These are phyloP conservation scores for Thymus mandschuricus DNA, from an alignment of 257 asterid genomes.

Conservation along the genomic window DNA sequence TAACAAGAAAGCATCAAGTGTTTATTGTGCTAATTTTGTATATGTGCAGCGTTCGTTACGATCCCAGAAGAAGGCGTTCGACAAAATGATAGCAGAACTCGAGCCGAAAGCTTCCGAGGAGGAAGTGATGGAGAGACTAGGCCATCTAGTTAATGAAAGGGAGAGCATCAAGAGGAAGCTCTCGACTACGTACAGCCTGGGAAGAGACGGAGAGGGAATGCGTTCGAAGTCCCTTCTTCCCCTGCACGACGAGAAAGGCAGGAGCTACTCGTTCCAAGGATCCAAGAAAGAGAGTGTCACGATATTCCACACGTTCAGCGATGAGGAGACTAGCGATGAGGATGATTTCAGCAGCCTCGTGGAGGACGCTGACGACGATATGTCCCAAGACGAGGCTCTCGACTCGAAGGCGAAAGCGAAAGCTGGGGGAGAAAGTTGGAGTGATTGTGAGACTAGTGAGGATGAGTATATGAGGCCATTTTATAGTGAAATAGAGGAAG, in stretches of 20 bases:
- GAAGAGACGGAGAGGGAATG: conserved; percentile 55
- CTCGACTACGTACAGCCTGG: conserved; percentile 79
- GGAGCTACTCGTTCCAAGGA: conserved; percentile 69
- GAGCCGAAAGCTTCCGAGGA: conserved; percentile 63
- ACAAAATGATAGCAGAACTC: conserved; percentile 70
- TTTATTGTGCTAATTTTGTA: neutral
- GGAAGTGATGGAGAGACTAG: conserved; percentile 56
- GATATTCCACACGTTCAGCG: conserved; percentile 51
- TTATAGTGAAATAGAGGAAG: conserved; percentile 44
- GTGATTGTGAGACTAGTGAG: conserved; percentile 45
- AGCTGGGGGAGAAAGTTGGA: conserved; percentile 42
- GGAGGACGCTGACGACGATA: conserved; percentile 26
- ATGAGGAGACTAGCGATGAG: conserved; percentile 34
- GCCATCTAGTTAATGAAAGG: conserved; percentile 66
- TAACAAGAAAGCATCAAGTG: neutral
- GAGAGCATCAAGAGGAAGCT: conserved; percentile 74
- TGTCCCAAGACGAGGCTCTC: conserved; percentile 32
- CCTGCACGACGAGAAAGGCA: conserved; percentile 42
- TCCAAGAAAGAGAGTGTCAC: conserved; percentile 65
- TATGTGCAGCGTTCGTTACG: conserved; percentile 66
- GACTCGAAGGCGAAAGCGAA: conserved; percentile 43
- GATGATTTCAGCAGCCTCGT: conserved; percentile 34
- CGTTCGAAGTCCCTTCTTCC: conserved; percentile 59
- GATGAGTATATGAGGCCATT: conserved; percentile 33
- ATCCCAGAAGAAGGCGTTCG: conserved; percentile 72